Conservation (phyloP, 176 grass and related monocot species). For the Carex myosuroides region DNA sequence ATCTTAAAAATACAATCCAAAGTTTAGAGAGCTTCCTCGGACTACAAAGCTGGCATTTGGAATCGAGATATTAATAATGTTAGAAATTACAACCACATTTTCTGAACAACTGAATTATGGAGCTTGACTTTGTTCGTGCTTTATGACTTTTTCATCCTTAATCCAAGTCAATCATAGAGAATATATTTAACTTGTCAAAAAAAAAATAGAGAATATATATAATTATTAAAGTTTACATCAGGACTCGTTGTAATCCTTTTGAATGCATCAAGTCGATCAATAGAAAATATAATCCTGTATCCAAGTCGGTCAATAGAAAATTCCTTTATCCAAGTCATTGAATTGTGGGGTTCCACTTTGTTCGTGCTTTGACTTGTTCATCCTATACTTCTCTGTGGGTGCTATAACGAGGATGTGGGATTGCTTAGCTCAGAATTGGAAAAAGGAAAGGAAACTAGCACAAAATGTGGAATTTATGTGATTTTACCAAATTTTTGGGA, state of each 20-base stretch:
- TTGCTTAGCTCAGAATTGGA: no score
- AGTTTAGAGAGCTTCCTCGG: not conserved
- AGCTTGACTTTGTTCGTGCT: not conserved
- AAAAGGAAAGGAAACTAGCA: no score
- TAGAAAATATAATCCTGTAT: no score
- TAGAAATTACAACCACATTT: not conserved
- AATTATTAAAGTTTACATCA: not conserved
- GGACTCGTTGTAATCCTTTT: not conserved
- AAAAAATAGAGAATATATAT: not conserved
- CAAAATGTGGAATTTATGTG: no score
- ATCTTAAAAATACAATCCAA: not conserved
- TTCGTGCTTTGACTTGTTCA: no score
- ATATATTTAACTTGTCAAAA: not conserved
- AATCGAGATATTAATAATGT: no score
- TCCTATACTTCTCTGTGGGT: no score
- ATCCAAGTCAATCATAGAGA: not conserved
- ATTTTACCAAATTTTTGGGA: no score
- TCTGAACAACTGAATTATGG: not conserved
- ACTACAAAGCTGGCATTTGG: not conserved
- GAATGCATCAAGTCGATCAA: not conserved
- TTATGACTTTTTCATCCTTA: not conserved
- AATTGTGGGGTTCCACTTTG: no score
- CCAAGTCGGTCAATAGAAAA: no score
- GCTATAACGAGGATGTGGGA: no score
- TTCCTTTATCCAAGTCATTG: no score